These are phyloP conservation scores for Lentinula detonsa DNA, from an alignment of 768 basidiomycete genomes.

Conservation along the genomic window DNA sequence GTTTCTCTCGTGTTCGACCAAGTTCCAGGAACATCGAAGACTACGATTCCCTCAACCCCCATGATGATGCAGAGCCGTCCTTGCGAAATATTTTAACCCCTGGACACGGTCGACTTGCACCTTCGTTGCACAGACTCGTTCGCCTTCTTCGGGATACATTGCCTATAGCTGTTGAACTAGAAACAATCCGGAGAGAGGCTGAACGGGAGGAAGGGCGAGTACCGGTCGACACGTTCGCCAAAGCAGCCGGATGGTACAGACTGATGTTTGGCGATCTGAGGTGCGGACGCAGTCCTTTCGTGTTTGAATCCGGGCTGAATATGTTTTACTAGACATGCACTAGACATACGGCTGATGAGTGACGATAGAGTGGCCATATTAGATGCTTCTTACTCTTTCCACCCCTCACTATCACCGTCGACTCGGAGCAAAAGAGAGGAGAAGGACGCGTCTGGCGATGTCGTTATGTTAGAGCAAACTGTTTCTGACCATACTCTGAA, in stretches of 20 bases:
- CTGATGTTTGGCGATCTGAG: constrained; percentile 63
- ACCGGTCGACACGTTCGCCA: constrained; percentile 63
- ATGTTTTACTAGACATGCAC: constrained; percentile 48
- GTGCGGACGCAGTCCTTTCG: constrained; percentile 26
- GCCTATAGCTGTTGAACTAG: constrained; percentile 69
- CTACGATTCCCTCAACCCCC: constrained; percentile 54
- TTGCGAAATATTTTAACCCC: constrained; percentile 65
- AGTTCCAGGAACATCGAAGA: constrained; percentile 16
- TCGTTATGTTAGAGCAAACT: constrained; percentile 5
- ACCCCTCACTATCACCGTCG: constrained; percentile 12
- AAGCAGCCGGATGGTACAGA: constrained; percentile 80
- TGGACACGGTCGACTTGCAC: constrained; percentile 57
- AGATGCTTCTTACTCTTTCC: constrained; percentile 68
- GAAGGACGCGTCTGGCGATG: constrained; percentile 1
- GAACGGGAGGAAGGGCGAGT: constrained; percentile 21
- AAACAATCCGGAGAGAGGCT: constrained; percentile 39
- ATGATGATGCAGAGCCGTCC: constrained; percentile 72
- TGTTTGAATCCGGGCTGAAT: background rate
- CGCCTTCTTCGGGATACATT: constrained; percentile 69
- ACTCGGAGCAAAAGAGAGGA: background rate
- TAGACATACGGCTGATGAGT: constrained; percentile 75
- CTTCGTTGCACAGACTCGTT: constrained; percentile 62
- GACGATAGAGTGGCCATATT: constrained; percentile 61
- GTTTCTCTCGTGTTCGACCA: constrained; percentile 49
- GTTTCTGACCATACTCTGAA: constrained; percentile 33